Percentiles rank a stretch among this genome's conserved stretches.
Evolutionary conservation across 306 rosid species (phyloP).

Genomic region (Medicago truncatula): MtrunA17r5.0-ANR NC_053048.1:34315001-34315500

Average conservation of each 20-base stretch:
- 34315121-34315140: slow-evolving; percentile 65
- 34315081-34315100: too few relatives aligned
- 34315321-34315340: slow-evolving; percentile 9
- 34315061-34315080: not conserved
- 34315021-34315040: too few relatives aligned
- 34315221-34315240: slow-evolving; percentile 69
- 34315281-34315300: not conserved
- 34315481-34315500: too few relatives aligned
- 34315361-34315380: not conserved
- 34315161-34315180: slow-evolving; percentile 78
- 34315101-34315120: slow-evolving; percentile 7
- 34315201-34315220: slow-evolving; percentile 81
- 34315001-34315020: too few relatives aligned
- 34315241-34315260: slow-evolving; percentile 79
- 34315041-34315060: too few relatives aligned
- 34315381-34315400: not conserved
- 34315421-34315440: not conserved
- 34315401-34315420: not conserved
- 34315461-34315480: not conserved
- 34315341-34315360: not conserved
- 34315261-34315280: slow-evolving; percentile 71
- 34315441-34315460: not conserved
- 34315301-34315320: not conserved
- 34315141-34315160: slow-evolving; percentile 78
- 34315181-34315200: slow-evolving; percentile 80